A percentile compares a stretch with the other conserved stretches of the same genome.
Evolutionary conservation across 129 eudicot species (phyloP).

Genomic region (Escallonia herrerae): DNA sequence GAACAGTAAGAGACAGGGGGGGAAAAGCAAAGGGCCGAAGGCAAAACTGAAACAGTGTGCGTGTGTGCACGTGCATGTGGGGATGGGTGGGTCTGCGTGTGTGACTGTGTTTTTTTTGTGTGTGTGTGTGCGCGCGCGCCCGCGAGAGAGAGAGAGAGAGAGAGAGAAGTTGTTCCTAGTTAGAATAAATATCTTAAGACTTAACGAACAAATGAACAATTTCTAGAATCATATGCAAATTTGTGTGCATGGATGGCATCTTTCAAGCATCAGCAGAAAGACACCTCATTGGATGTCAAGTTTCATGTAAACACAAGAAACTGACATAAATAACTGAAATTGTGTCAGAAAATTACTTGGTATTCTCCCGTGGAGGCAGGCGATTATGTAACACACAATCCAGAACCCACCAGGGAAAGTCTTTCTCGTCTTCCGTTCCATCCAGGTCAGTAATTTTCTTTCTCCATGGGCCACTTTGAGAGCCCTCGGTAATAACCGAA

Average conservation of each 20-base stretch:
- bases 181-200: no score
- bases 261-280: neutral
- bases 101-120: no score
- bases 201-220: no score
- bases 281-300: neutral
- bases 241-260: neutral
- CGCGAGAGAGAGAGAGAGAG: no score
- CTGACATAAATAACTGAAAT: neutral
- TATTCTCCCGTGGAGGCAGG: constrained; percentile 88
- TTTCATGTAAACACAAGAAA: neutral
- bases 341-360: constrained; percentile 57
- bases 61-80: no score
- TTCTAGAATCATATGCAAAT: no score
- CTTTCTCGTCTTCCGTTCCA: constrained; percentile 93
- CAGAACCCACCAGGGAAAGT: constrained; percentile 91
- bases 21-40: no score
- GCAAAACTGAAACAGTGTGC: no score
- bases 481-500: constrained; percentile 94
- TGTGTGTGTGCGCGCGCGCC: no score
- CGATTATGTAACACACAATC: constrained; percentile 89
- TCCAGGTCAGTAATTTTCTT: constrained; percentile 82
- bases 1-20: no score
- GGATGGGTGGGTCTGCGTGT: no score
- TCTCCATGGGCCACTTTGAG: constrained; percentile 93
- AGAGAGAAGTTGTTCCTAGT: no score